These are phyloP conservation scores for Phanerodontia chrysosporium DNA, from an alignment of 768 basidiomycete genomes.

Conservation along the genomic window DNA sequence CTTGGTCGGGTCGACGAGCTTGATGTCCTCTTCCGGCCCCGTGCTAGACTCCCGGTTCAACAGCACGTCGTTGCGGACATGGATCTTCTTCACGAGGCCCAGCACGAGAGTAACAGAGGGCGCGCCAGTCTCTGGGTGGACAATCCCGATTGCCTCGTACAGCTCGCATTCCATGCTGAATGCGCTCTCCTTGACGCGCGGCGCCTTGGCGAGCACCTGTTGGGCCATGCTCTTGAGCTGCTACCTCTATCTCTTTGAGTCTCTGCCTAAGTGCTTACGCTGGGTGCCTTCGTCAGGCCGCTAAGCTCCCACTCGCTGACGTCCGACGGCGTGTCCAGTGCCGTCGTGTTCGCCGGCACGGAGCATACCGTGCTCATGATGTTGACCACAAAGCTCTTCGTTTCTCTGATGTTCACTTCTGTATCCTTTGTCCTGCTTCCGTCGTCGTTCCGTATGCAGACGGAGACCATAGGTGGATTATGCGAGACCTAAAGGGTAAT, in stretches of 20 bases:
- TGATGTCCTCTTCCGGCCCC: slow-evolving; percentile 31
- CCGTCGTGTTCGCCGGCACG: slow-evolving; percentile 51
- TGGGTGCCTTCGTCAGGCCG: slow-evolving; percentile 49
- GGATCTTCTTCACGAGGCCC: slow-evolving; percentile 36
- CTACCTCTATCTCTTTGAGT: no score
- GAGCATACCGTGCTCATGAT: slow-evolving; percentile 65
- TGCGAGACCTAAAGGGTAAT: slow-evolving; percentile 42
- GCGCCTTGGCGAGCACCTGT: slow-evolving; percentile 33
- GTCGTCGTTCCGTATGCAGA: slow-evolving; percentile 47
- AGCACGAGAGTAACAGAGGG: slow-evolving; percentile 31
- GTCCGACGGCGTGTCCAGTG: slow-evolving; percentile 49
- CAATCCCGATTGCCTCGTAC: slow-evolving; percentile 35
- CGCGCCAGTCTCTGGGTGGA: slow-evolving; percentile 24
- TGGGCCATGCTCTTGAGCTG: no score
- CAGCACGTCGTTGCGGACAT: slow-evolving; percentile 39
- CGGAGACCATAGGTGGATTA: slow-evolving; percentile 61
- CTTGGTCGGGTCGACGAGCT: slow-evolving; percentile 40
- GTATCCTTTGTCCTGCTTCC: slow-evolving; percentile 53
- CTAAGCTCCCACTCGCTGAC: slow-evolving; percentile 59
- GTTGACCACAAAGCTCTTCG: slow-evolving; percentile 67
- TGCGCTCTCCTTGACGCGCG: slow-evolving; percentile 54
- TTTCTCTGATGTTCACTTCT: slow-evolving; percentile 56
- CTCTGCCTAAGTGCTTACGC: slow-evolving; percentile 36
- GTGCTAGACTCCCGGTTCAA: slow-evolving; percentile 44
- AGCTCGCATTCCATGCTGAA: slow-evolving; percentile 63